phyloP scores from a whole-genome alignment of 768 basidiomycete genomes.

The Rhodosporidiobolus sp. region DNA sequence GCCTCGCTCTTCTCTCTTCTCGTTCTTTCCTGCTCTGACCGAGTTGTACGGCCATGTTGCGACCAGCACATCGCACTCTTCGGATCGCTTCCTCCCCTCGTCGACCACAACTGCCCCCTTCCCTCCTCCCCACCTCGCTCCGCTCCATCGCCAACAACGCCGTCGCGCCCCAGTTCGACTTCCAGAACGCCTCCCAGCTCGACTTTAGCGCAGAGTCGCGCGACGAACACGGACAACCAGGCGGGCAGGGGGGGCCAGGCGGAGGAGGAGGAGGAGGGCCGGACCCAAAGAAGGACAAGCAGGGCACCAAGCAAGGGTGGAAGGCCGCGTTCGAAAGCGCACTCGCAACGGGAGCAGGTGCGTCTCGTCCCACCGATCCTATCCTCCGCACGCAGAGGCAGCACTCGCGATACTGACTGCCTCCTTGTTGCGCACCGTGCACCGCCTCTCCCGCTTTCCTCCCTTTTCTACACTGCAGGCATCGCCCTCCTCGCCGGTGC shows the following conservation, averaged over 20 bases:
- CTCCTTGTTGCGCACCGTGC: background rate
- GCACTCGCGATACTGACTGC: background rate
- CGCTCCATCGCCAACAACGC: conserved; percentile 24
- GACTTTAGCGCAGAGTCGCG: background rate
- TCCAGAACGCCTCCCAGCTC: conserved; percentile 1
- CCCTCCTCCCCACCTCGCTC: background rate
- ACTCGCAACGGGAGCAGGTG: conserved; percentile 20
- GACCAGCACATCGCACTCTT: background rate
- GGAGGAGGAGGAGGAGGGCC: conserved; percentile 15
- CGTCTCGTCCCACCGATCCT: background rate
- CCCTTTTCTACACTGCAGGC: background rate
- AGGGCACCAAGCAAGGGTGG: background rate
- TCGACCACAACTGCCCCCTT: background rate
- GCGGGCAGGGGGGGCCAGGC: background rate
- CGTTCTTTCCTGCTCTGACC: background rate
- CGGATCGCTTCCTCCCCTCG: background rate
- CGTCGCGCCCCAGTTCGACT: conserved; percentile 19
- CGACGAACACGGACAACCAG: background rate
- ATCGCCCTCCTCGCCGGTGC: conserved; percentile 18
- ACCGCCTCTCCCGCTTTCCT: background rate
- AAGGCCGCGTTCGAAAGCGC: conserved; percentile 21
- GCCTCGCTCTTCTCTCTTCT: background rate
- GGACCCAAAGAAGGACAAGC: background rate
- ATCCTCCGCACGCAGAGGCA: background rate
- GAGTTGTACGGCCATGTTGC: background rate